Base-by-base conservation (phyloP, 805 yeast species). In the Lipomyces orientalis region DNA sequence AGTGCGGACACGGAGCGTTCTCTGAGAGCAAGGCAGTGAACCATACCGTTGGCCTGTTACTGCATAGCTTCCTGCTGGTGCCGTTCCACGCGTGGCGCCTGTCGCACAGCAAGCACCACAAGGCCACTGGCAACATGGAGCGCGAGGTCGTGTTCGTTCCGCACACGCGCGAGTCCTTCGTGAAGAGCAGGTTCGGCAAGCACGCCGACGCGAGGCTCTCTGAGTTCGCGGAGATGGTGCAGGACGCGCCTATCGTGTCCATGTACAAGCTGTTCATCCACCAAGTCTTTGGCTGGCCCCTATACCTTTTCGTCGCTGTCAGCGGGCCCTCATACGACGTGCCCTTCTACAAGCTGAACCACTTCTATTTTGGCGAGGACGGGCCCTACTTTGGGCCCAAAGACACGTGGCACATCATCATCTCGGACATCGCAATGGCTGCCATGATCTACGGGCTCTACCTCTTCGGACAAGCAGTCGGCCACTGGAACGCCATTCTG, bases 1-100 rank as follows among this genome's bases (percentile, higher is more conserved):
- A 91, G 79, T 91, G 97, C 82, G 97, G 97, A 67, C 97, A 91
- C 79, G 89, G 87, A 73, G 97, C 97, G 29, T 91, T 91, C 79
- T 84, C 89, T 54, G 90, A 89, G 75, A 88, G 87, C 76, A 87
- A 87, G 52, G 79, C 83, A 81, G 87, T 90, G 71, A 90, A 91
- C 79, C 94, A 91, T 78, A 79, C 86, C 52, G 89, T 88, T 52
- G 97, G 97, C 58, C 91, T 95, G 95, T 77, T 89, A 52, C 80
- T 91, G 70, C 97, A 91, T 81, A 89, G 93, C 22, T 87, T 85
- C 76, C 81, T 90, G 74, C 77, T 90, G 75, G 97, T 91, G 46
- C 97, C 97, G 58, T 91, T 88, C 81, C 90, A 90, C 78, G 89
- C 95, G 9, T 91, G 97, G 97, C 89, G 90, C 76, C 87, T 82